Evolutionary conservation across 1,284 basidiomycete genomes (phyloP), one percentile per base, ranked within the genome.

Genomic region (Papiliotrema fonsecae): DNA sequence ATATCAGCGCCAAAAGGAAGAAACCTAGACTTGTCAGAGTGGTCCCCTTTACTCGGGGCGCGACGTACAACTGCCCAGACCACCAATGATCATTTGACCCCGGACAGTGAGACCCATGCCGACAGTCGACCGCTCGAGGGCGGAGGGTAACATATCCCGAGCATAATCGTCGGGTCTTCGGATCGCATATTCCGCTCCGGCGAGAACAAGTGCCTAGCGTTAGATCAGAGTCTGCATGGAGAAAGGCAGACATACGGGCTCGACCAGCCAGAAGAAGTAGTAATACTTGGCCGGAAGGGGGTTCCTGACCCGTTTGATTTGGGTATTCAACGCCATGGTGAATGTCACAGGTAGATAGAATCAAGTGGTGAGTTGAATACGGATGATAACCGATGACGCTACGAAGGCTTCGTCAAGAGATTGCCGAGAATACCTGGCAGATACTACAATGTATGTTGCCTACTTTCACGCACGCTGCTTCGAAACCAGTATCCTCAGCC

Each of bases 11-110:
- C 13, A 76, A 54, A 6, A 76, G 60, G 45, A 74, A 56, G 59
- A 73, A 76, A 53, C 73, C 73, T 74, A 11, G 6, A 14, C 6
- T 5, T 2, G 32, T 26, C 19, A 40, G 26, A 22, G n/a, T 24
- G 14, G 38, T 22, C 3, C 14, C 19, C 9, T 26, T 7, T 16
- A 27, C n/a, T 27, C 26, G 19, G 21, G 18, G n/a, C 32, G 34
- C 4, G 1, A 65, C 70, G 45, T 40, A 74, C 75, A 74, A 22
- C 62, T 70, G 2, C 75, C 75, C n/a, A 76, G 59, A 31, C 68
- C 67, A 0, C 65, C 58, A 3, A 70, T 57, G 1, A 74, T 56
- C 45, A 72, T 60, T 26, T 64, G 52, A 0, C 70, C 73, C 19
- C 72, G 57, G 5, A 65, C 54, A 0, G 64, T 64, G 14, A 36